phyloP scores from a whole-genome alignment of 176 grass and related monocot species.

The Leersia perrieri region DNA sequence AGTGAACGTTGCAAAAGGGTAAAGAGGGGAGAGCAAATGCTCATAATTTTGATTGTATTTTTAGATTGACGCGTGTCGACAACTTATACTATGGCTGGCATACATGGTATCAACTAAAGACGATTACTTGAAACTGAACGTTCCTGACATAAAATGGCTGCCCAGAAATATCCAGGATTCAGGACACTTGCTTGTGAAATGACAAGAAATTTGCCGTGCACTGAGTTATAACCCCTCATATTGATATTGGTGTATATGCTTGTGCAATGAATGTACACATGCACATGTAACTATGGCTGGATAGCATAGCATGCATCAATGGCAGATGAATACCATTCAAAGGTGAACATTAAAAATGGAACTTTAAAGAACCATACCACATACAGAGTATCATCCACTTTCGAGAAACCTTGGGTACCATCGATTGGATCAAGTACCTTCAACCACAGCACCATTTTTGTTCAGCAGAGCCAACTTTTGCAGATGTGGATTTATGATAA shows the following conservation, averaged over 20 bases:
- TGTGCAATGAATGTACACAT: neutral
- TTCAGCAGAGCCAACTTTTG: slow-evolving; percentile 6
- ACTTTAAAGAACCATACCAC: slow-evolving; percentile 58
- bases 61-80: slow-evolving; percentile 11
- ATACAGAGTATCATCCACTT: slow-evolving; percentile 78
- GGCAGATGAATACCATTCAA: neutral
- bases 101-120: neutral
- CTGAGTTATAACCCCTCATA: neutral
- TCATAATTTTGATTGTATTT: neutral
- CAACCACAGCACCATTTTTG: slow-evolving; percentile 20
- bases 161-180: neutral
- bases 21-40: neutral
- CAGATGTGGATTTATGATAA: neutral
- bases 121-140: neutral
- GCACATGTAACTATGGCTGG: neutral
- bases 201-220: neutral
- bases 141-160: neutral
- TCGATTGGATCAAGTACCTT: slow-evolving; percentile 99
- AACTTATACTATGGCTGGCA: neutral
- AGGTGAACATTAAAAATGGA: neutral
- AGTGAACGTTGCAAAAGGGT: neutral
- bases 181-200: neutral
- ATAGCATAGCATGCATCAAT: slow-evolving; percentile 6
- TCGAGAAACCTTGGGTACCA: slow-evolving; percentile 87
- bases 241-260: neutral